Evolutionary conservation across 441 rosid genomes (phyloP).

Genomic region (Melastoma candidum): DNA sequence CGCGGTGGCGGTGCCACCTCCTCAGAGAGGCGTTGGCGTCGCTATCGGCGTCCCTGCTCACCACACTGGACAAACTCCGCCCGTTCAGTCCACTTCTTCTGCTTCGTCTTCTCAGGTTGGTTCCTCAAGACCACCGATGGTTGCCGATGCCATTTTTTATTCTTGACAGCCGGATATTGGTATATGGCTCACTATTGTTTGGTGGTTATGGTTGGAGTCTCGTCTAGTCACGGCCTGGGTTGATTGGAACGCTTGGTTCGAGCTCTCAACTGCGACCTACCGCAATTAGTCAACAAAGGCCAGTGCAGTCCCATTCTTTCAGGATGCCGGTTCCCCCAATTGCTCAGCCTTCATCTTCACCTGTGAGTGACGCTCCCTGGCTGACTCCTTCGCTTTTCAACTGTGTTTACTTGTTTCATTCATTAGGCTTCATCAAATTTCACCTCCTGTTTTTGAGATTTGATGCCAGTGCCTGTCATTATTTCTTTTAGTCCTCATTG

Average conservation of each 20-base stretch:
- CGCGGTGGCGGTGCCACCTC: constrained; percentile 26
- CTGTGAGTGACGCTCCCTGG: constrained; percentile 34
- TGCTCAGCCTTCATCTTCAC: constrained; percentile 46
- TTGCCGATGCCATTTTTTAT: constrained; percentile 2
- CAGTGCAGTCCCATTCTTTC: constrained; percentile 41
- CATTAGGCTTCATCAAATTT: too few relatives aligned
- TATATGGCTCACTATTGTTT: constrained; percentile 30
- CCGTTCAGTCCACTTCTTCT: constrained; percentile 42
- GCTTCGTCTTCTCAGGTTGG: constrained; percentile 55
- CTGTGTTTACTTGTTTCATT: constrained; percentile 1
- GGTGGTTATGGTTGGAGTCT: constrained; percentile 32
- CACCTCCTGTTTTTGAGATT: too few relatives aligned
- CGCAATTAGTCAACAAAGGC: constrained; percentile 70
- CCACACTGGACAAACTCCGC: constrained; percentile 33
- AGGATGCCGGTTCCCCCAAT: constrained; percentile 47
- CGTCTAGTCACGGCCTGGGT: constrained; percentile 44
- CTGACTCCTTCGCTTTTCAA: not conserved
- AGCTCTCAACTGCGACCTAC: constrained; percentile 57
- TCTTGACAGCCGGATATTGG: constrained; percentile 1
- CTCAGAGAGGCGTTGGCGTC: constrained; percentile 40
- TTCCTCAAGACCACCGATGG: constrained; percentile 38
- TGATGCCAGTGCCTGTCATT: too few relatives aligned
- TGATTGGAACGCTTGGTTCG: constrained; percentile 52
- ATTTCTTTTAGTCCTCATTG: too few relatives aligned
- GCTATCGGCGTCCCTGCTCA: constrained; percentile 66